A percentile compares a stretch with the other conserved stretches of the same genome.
These are phyloP conservation scores for Tephrocybe rancida DNA, from an alignment of 768 basidiomycete species.

Conservation along the genomic window DNA sequence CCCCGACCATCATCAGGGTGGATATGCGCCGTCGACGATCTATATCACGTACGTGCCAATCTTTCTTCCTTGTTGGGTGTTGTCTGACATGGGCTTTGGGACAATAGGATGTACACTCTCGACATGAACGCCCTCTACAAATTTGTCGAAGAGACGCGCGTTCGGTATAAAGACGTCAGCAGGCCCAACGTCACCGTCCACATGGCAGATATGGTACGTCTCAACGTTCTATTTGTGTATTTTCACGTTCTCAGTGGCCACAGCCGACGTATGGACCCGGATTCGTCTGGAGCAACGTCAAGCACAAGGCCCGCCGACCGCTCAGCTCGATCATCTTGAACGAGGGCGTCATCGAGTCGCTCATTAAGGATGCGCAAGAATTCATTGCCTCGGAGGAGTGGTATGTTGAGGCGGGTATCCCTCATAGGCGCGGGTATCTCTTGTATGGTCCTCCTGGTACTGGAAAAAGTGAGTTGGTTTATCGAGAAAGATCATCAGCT, in stretches of 20 bases:
- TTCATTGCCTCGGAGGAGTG: slow-evolving; percentile 58
- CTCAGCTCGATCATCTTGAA: slow-evolving; percentile 55
- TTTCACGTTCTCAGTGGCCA: neutral
- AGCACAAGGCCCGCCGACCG: slow-evolving; percentile 51
- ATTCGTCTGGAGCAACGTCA: slow-evolving; percentile 45
- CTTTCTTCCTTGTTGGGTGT: neutral
- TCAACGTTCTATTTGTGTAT: slow-evolving; percentile 1
- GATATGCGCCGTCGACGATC: slow-evolving; percentile 21
- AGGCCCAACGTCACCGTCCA: slow-evolving; percentile 37
- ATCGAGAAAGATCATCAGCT: neutral
- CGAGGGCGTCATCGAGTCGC: slow-evolving; percentile 44
- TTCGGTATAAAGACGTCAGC: slow-evolving; percentile 35
- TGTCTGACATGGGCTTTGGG: neutral
- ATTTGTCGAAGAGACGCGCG: slow-evolving; percentile 37
- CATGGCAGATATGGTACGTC: slow-evolving; percentile 29
- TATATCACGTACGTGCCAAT: slow-evolving; percentile 28
- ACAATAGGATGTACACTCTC: slow-evolving; percentile 40
- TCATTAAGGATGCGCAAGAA: slow-evolving; percentile 53
- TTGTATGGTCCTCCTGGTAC: slow-evolving; percentile 64
- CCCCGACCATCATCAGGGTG: slow-evolving; percentile 14
- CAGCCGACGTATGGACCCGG: slow-evolving; percentile 39
- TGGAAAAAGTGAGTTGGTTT: slow-evolving; percentile 50
- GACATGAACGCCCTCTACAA: slow-evolving; percentile 35
- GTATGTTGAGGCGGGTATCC: slow-evolving; percentile 60
- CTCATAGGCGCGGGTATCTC: slow-evolving; percentile 58